These are phyloP conservation scores for Afroboletus lepidellus DNA, from an alignment of 1,284 basidiomycete genomes.

Conservation along the genomic window DNA sequence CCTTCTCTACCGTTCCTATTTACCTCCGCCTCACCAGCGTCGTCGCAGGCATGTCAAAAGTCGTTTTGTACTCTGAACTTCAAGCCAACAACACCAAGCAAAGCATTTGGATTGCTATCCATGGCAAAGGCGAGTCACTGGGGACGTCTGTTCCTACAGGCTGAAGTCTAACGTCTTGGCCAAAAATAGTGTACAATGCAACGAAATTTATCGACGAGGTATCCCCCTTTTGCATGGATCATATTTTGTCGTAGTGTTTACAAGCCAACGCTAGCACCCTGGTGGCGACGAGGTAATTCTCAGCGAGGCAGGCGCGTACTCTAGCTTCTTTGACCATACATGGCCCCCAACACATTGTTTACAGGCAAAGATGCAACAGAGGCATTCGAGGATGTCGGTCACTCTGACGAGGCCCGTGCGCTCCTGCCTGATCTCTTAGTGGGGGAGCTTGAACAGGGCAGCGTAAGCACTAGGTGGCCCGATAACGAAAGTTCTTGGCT, in stretches of 20 bases:
- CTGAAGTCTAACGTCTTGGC: slow-evolving; percentile 29
- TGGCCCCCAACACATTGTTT: slow-evolving; percentile 9
- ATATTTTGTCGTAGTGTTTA: slow-evolving; percentile 9
- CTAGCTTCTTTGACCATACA: slow-evolving; percentile 1
- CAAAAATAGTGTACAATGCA: slow-evolving; percentile 82
- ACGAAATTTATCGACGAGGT: slow-evolving; percentile 97
- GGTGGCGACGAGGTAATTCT: slow-evolving; percentile 98
- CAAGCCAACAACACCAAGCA: slow-evolving; percentile 73
- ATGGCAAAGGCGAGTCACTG: slow-evolving; percentile 78
- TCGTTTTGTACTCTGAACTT: slow-evolving; percentile 73
- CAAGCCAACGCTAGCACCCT: slow-evolving; percentile 54
- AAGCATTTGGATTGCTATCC: slow-evolving; percentile 76
- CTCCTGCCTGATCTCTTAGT: slow-evolving; percentile 77
- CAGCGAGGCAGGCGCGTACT: slow-evolving; percentile 82
- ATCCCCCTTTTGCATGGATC: slow-evolving; percentile 27
- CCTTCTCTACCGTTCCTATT: slow-evolving; percentile 20
- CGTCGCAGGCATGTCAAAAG: slow-evolving; percentile 44
- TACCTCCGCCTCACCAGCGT: slow-evolving; percentile 13
- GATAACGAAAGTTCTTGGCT: background rate
- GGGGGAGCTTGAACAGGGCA: slow-evolving; percentile 73
- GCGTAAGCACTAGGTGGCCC: slow-evolving; percentile 46
- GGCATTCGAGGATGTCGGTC: slow-evolving; percentile 98
- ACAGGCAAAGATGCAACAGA: slow-evolving; percentile 92
- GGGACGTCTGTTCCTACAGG: slow-evolving; percentile 16
- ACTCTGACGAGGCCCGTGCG: slow-evolving; percentile 97